Evolutionary conservation across 192 early-diverging fungal species (phyloP).

Genomic region (Coemansia erecta): DNA sequence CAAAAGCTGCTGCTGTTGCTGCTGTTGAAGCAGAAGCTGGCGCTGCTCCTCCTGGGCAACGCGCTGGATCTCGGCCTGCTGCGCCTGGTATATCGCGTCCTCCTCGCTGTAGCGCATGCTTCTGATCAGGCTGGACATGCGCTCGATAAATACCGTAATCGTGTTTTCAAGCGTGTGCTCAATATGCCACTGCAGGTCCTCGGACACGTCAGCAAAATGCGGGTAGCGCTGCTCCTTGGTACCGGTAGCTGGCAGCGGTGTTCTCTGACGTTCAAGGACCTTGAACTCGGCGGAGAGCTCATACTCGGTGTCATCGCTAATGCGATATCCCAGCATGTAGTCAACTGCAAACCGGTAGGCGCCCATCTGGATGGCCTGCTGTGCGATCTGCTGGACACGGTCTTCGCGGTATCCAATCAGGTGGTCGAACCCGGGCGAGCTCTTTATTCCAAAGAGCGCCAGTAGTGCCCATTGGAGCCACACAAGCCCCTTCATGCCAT

Average conservation of each 20-base stretch:
- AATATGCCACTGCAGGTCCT: constrained; percentile 56
- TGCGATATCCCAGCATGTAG: constrained; percentile 60
- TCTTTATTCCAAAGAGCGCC: constrained; percentile 51
- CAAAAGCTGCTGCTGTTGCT: constrained; percentile 31
- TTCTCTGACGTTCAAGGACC: constrained; percentile 33
- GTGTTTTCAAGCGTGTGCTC: constrained; percentile 55
- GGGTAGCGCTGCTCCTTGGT: constrained; percentile 27
- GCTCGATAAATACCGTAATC: constrained; percentile 55
- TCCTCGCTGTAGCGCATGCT: constrained; percentile 70
- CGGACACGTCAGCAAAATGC: constrained; percentile 29
- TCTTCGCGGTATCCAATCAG: constrained; percentile 49
- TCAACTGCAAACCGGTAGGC: constrained; percentile 65
- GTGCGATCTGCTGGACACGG: constrained; percentile 51
- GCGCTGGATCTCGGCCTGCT: constrained; percentile 37
- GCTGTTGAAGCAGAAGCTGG: constrained; percentile 21
- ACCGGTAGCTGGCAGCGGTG: neutral
- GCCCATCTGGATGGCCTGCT: constrained; percentile 55
- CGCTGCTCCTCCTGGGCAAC: constrained; percentile 38
- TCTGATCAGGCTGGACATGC: constrained; percentile 59
- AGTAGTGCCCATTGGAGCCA: constrained; percentile 65
- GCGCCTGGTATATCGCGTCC: constrained; percentile 56
- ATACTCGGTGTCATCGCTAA: constrained; percentile 42
- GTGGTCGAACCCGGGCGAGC: constrained; percentile 47
- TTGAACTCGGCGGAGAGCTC: constrained; percentile 47
- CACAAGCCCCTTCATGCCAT: constrained; percentile 53